Conservation (phyloP, 495 filamentous ascomycete genomes). For the Aspergillus sparsus region DNA sequence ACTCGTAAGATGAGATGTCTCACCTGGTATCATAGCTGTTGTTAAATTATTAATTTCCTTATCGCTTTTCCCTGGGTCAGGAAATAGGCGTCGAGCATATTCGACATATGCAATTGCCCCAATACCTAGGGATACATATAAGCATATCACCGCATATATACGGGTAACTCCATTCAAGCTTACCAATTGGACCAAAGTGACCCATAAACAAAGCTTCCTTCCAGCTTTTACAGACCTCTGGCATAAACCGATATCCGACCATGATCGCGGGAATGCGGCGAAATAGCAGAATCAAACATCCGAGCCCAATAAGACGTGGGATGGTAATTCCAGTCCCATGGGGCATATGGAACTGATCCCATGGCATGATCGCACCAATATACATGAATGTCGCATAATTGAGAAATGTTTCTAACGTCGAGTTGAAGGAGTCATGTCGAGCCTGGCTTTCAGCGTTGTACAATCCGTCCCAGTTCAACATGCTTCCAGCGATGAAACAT, state of each 20-base stretch:
- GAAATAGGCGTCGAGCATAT: conserved; percentile 57
- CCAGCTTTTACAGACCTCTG: conserved; percentile 30
- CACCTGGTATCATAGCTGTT: conserved; percentile 48
- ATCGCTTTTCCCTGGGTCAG: conserved; percentile 50
- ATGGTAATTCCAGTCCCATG: conserved; percentile 34
- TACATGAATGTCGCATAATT: conserved; percentile 49
- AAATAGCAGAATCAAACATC: conserved; percentile 37
- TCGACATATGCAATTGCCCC: conserved; percentile 47
- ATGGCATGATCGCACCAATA: conserved; percentile 44
- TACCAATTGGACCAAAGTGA: conserved; percentile 32
- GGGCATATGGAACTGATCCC: conserved; percentile 35
- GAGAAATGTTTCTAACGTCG: conserved; percentile 35
- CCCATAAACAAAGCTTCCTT: not conserved
- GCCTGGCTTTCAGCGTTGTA: conserved; percentile 38
- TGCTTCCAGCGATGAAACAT: conserved; percentile 41
- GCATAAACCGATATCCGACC: conserved; percentile 42
- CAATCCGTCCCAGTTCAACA: conserved; percentile 42
- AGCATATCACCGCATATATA: conserved; percentile 1
- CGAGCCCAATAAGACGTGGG: conserved; percentile 33
- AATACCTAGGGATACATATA: conserved; percentile 28
- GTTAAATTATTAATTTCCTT: conserved; percentile 53
- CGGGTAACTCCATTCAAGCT: not conserved
- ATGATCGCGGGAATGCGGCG: conserved; percentile 42
- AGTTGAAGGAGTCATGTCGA: conserved; percentile 44
- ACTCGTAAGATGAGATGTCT: not conserved